Base-by-base conservation (phyloP, 225 moss, liverwort and hornwort genomes). In the Pseudoscleropodium purum region DNA sequence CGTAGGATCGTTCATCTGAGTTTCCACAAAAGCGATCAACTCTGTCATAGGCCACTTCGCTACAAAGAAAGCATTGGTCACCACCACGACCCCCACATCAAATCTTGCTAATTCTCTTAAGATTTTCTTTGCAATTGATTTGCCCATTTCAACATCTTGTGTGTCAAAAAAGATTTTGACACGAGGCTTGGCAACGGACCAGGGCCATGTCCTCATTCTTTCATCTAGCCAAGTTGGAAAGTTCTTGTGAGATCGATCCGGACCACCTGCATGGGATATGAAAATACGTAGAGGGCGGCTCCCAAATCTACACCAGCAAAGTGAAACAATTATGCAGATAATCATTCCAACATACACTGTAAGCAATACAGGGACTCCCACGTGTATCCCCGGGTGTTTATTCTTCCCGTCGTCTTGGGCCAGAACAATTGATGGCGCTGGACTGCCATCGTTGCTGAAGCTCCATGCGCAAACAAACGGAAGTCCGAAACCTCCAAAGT, bases 401-500 rank as follows among this genome's bases (percentile, higher is more conserved):
- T 47, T 47, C 47, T 47, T 47, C 47, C 47, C 9, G 9, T 10
- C 47, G 8, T 21, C 61, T 26, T 61, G 26, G 27, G 61, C 61
- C 2, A 61, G 6, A 61, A 61, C 61, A 61, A 61, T 61, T 61
- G 61, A 27, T 61, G 13, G 27, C 61, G 6, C 2, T 26, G 26
- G 61, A 61, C 2, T 61, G 27, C 27, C 62, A 27, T 62, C 62
- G 13, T 62, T 62, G 27, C 62, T 62, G 13, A 62, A 62, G 62
- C 62, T 27, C 62, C 62, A 62, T 62, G 62, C 27, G 62, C 27
- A 62, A 62, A 62, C 13, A 27, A 25, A 27, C 2, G 13, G 7
- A 5, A 15, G 0, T 13, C 29, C 29, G 7, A 3, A 14, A 7
- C 3, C 2, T 11, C 2, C 11, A 25, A 0, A 1, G 25, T 10